Conservation (phyloP, 1,284 basidiomycete genomes). For the Papiliotrema nemorosa region DNA sequence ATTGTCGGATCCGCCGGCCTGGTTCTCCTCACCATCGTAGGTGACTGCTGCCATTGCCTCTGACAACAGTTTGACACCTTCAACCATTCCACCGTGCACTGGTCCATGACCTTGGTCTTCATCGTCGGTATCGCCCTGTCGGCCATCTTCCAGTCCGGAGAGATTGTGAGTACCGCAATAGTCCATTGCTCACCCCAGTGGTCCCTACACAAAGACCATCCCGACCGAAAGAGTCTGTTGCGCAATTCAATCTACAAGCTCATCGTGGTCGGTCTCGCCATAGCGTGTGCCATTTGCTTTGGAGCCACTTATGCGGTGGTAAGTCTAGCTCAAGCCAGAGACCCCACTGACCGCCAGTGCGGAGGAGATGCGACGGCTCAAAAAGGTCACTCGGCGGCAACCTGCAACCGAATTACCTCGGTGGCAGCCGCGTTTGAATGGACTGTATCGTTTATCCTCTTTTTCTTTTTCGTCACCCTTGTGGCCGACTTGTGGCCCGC, state of each 20-base stretch:
- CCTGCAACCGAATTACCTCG: conserved; percentile 50
- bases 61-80: conserved; percentile 45
- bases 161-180: conserved; percentile 43
- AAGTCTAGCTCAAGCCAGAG: conserved; percentile 7
- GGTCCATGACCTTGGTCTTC: conserved; percentile 53
- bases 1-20: conserved; percentile 49
- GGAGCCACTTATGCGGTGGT: conserved; percentile 47
- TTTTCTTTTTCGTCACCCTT: conserved; percentile 47
- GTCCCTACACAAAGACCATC: conserved; percentile 50
- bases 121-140: conserved; percentile 52
- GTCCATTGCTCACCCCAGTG: conserved; percentile 22
- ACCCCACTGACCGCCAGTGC: conserved; percentile 19
- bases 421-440: conserved; percentile 52
- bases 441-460: conserved; percentile 49
- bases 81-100: conserved; percentile 51
- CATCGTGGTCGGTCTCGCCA: conserved; percentile 48
- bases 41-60: conserved; percentile 7
- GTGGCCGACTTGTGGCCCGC: conserved; percentile 41
- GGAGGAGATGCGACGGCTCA: conserved; percentile 23
- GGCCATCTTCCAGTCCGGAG: conserved; percentile 52
- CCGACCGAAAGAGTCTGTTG: conserved; percentile 47
- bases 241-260: conserved; percentile 53
- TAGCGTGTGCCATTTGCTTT: conserved; percentile 51
- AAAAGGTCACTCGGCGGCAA: conserved; percentile 14
- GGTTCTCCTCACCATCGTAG: conserved; percentile 49